phyloP scores from a whole-genome alignment of 148 eudicot genomes.

The Chenopodium album region DNA sequence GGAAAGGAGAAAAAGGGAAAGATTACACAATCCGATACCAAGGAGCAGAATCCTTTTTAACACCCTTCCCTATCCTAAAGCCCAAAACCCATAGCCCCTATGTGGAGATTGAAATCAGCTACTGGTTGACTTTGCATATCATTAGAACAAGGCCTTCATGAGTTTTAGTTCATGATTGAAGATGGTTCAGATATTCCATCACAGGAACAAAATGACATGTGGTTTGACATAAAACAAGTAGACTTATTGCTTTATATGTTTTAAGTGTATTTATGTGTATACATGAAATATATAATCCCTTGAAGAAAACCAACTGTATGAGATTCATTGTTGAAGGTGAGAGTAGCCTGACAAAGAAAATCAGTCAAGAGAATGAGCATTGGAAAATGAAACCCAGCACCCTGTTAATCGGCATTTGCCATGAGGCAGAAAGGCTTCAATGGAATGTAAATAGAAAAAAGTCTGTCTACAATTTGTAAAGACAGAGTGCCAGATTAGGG shows the following conservation, averaged over 20 bases:
- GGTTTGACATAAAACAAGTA: neutral
- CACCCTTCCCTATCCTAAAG: too few species aligned
- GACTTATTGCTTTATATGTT: neutral
- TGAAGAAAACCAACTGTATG: neutral
- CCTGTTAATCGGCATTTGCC: neutral
- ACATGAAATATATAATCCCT: neutral
- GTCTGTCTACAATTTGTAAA: neutral
- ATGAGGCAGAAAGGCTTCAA: neutral
- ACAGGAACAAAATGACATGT: neutral
- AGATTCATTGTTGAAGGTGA: neutral
- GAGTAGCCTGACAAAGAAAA: neutral
- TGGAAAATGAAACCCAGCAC: neutral
- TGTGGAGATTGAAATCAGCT: too few species aligned
- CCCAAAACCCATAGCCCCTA: too few species aligned
- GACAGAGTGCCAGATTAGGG: neutral
- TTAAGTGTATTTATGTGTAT: too few species aligned
- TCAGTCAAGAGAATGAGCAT: neutral
- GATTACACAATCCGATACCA: too few species aligned
- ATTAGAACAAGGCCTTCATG: too few species aligned
- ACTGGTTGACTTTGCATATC: too few species aligned
- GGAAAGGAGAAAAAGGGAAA: too few species aligned
- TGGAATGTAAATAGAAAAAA: neutral
- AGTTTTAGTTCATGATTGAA: too few species aligned
- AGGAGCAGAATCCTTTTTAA: too few species aligned
- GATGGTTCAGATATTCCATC: neutral